Evolutionary conservation across 2,329 filamentous ascomycete species (phyloP).

Genomic region (Penicillium sp.): DNA sequence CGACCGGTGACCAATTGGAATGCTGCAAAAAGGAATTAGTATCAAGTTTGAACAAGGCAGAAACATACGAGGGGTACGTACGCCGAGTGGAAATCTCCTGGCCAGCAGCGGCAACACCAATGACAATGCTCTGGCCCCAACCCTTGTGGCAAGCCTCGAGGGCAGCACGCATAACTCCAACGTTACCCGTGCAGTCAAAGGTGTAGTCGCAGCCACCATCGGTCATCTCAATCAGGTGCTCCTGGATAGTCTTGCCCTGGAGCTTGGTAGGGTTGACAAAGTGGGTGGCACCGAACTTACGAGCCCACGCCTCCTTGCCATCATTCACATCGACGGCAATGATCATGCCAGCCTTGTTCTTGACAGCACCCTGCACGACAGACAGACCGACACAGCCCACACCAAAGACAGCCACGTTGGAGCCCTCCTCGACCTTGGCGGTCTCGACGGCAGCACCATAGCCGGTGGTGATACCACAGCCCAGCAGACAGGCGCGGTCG

Average conservation of each 20-base stretch:
- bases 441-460: slow-evolving; percentile 96
- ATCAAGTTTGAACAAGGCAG: neutral
- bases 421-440: slow-evolving; percentile 85
- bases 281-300: slow-evolving; percentile 94
- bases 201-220: slow-evolving; percentile 98
- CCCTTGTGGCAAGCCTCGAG: slow-evolving; percentile 99
- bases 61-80: slow-evolving; percentile 53
- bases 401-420: slow-evolving; percentile 89
- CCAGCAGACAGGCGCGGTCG: slow-evolving; percentile 93
- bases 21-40: slow-evolving; percentile 54
- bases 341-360: slow-evolving; percentile 69
- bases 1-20: slow-evolving; percentile 99
- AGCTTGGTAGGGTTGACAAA: slow-evolving; percentile 92
- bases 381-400: slow-evolving; percentile 94
- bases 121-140: slow-evolving; percentile 97
- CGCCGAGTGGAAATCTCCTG: slow-evolving; percentile 93
- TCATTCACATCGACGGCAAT: slow-evolving; percentile 80
- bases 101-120: slow-evolving; percentile 93
- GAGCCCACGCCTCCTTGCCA: slow-evolving; percentile 84
- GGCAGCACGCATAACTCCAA: slow-evolving; percentile 91
- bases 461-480: slow-evolving; percentile 97
- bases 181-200: slow-evolving; percentile 98
- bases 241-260: slow-evolving; percentile 75
- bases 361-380: slow-evolving; percentile 90
- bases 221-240: slow-evolving; percentile 94